Percentiles rank a stretch among this genome's conserved stretches.
Conservation (phyloP, 2,329 filamentous ascomycete genomes). For the Gyromitra esculenta region DNA sequence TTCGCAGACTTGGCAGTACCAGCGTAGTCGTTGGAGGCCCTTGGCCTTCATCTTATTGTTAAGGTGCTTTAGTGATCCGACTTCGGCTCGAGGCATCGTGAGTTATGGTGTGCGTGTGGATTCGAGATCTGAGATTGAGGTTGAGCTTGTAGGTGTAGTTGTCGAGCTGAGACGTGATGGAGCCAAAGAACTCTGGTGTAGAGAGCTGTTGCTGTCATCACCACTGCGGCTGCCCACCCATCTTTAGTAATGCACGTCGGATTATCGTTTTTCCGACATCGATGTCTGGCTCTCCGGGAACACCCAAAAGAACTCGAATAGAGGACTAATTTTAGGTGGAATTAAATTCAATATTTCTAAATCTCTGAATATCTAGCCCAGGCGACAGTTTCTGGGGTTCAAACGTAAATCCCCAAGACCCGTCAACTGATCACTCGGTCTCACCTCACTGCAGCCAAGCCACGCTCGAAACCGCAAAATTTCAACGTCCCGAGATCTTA, state of each 20-base stretch:
- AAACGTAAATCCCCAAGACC: background rate
- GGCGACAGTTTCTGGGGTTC: background rate
- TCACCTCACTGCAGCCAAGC: slow-evolving; percentile 31
- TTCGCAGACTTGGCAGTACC: slow-evolving; percentile 87
- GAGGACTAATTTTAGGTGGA: background rate
- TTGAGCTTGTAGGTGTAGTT: background rate
- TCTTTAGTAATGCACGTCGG: slow-evolving; percentile 29
- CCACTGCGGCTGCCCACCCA: background rate
- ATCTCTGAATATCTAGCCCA: background rate
- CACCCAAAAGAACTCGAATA: background rate
- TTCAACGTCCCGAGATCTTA: slow-evolving; percentile 7
- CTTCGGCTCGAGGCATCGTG: slow-evolving; percentile 90
- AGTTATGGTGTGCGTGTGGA: slow-evolving; percentile 26
- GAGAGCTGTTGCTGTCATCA: background rate
- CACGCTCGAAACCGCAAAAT: slow-evolving; percentile 19
- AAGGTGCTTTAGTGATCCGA: slow-evolving; percentile 88
- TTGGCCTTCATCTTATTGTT: slow-evolving; percentile 90
- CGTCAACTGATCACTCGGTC: slow-evolving; percentile 9
- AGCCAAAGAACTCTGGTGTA: background rate
- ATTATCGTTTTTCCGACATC: slow-evolving; percentile 32
- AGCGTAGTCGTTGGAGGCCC: slow-evolving; percentile 78
- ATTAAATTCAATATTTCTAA: background rate
- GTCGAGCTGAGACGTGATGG: background rate
- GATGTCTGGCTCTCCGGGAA: background rate
- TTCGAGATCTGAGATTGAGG: background rate